Evolutionary conservation across 345 rosid genomes (phyloP).

Genomic region (Eucalyptus sideroxylon): DNA sequence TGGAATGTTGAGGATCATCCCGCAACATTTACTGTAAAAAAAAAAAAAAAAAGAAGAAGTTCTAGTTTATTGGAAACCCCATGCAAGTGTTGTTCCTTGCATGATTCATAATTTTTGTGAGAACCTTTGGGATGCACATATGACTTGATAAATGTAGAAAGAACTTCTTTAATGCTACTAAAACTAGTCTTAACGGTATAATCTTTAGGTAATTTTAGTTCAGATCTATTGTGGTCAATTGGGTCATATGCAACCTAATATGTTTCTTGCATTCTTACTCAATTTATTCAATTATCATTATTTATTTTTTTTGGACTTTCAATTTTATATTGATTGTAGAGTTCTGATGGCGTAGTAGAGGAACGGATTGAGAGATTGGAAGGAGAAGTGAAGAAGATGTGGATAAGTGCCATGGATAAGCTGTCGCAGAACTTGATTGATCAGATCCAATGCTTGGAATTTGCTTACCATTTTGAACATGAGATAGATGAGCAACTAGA

Average conservation of each 20-base stretch:
- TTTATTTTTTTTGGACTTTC: background rate
- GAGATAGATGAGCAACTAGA: conserved; percentile 2
- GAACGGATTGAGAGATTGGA: background rate
- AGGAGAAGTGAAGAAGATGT: conserved; percentile 7
- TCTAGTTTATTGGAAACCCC: background rate
- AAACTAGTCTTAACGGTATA: background rate
- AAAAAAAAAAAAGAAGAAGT: background rate
- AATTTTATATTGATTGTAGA: background rate
- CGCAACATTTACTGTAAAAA: background rate
- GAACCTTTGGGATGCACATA: background rate
- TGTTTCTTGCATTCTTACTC: background rate
- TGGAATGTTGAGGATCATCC: background rate
- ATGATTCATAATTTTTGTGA: background rate
- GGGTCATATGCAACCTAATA: background rate
- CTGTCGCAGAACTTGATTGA: background rate
- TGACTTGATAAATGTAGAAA: background rate
- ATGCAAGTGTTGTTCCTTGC: background rate
- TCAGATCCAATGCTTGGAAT: conserved; percentile 7
- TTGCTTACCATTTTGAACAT: conserved; percentile 4
- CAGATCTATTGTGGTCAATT: background rate
- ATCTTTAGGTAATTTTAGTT: background rate
- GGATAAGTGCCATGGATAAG: background rate
- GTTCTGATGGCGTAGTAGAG: background rate
- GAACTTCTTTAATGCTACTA: background rate
- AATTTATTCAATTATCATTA: accelerated